A percentile compares a stretch with the other conserved stretches of the same genome.
These are phyloP conservation scores for Nemania sp. DNA, from an alignment of 2,329 filamentous ascomycete species.

Conservation along the genomic window DNA sequence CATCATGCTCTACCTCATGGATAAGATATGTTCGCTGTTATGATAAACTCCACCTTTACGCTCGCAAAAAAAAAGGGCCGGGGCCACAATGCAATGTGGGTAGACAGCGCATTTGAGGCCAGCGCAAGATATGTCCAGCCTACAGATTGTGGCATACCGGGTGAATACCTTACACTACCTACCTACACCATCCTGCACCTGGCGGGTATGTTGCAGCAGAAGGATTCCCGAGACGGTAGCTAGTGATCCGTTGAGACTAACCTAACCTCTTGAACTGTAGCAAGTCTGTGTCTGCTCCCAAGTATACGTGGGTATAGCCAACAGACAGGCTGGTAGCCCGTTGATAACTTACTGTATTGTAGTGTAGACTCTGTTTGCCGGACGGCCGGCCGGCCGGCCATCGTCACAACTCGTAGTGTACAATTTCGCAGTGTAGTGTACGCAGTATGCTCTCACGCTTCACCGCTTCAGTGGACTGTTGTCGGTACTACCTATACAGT, in stretches of 20 bases:
- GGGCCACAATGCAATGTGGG: constrained; percentile 17
- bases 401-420: background rate
- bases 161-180: background rate
- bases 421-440: background rate
- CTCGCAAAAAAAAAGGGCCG: background rate
- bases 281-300: too few species aligned
- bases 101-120: constrained; percentile 4
- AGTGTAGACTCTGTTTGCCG: too few species aligned
- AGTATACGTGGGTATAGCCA: too few species aligned
- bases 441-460: too few species aligned
- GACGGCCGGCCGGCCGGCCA: too few species aligned
- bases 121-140: constrained; percentile 15
- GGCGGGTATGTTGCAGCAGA: constrained; percentile 17
- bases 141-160: background rate
- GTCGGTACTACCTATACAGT: too few species aligned
- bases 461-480: too few species aligned
- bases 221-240: constrained; percentile 27
- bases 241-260: constrained; percentile 6
- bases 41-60: background rate
- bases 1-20: too few species aligned
- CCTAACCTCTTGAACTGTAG: too few species aligned
- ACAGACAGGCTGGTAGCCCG: too few species aligned
- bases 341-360: too few species aligned
- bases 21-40: background rate
- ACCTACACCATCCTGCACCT: constrained; percentile 5